Base-by-base conservation (phyloP, 2,329 filamentous ascomycete genomes). In the Colletotrichum cuscutae region DNA sequence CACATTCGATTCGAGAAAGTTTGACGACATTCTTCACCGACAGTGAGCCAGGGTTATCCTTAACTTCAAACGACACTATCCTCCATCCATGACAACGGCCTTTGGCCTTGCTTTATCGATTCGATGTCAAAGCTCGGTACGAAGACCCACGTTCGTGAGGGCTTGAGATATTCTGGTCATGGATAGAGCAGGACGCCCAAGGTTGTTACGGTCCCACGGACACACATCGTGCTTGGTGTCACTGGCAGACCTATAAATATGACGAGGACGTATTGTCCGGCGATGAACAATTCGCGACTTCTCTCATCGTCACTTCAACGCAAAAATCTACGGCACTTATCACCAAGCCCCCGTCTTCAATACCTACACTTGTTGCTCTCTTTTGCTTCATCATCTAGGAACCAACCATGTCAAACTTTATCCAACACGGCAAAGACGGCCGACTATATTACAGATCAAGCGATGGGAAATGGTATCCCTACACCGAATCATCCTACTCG, bases 81-180 rank as follows among this genome's bases (percentile, higher is more conserved):
- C 15, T 22, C 13, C 49, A 15, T 53, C 15, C 22, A 6, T n/a
- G 7, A 9, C 46, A 54, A 53, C 8, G 28, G 30, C 5, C 12
- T 54, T 12, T 12, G 22, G 61, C 61, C 61, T 49, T 64, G 46
- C 13, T 54, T 28, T 24, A 26, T 11, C 28, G 46, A 22, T 64
- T 64, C 61, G 61, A 37, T 30, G n/a, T 64, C 46, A 3, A 53
- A 1, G 12, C 8, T 32, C 19, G 22, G 19, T 49, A 49, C 42
- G 15, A 24, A 19, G 13, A 26, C 19, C 30, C 46, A 35, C 12
- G 28, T 24, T 15, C 1, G 42, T 7, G 19, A 49, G 12, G 42
- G 28, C 19, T 35, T 12, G n/a, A 24, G 5, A 26, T 26, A 1
- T 15, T n/a, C n/a, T 24, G 2, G 52, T 11, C 1, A 24, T 19